Conservation (phyloP, 2,329 filamentous ascomycete genomes). For the Furcasterigmium sp. region DNA sequence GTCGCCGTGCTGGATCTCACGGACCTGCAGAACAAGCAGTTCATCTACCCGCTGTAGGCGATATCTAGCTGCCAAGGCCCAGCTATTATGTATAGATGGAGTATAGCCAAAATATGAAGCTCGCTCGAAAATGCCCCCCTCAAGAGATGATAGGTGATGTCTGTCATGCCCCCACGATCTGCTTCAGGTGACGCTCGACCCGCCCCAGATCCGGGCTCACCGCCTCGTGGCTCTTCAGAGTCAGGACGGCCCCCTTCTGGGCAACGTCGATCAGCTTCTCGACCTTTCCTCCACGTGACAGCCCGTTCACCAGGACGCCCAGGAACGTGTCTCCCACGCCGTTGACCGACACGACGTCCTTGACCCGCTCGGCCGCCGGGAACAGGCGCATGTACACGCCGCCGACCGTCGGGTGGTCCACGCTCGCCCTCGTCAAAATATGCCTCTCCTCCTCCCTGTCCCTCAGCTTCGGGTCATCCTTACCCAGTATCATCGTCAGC, state of each 20-base stretch:
- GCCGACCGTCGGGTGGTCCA: constrained; percentile 50
- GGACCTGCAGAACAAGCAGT: constrained; percentile 31
- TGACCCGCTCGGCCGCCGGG: constrained; percentile 59
- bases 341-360: constrained; percentile 82
- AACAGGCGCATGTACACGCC: constrained; percentile 80
- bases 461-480: constrained; percentile 62
- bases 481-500: constrained; percentile 63
- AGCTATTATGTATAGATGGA: neutral
- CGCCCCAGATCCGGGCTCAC: constrained; percentile 57
- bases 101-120: too few species aligned
- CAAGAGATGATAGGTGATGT: neutral
- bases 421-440: constrained; percentile 61
- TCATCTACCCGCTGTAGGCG: constrained; percentile 23
- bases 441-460: constrained; percentile 60
- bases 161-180: constrained; percentile 10
- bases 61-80: too few species aligned
- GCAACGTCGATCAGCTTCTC: constrained; percentile 69
- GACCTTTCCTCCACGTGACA: constrained; percentile 55
- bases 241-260: constrained; percentile 75
- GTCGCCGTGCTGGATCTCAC: constrained; percentile 30
- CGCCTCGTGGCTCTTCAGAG: constrained; percentile 67
- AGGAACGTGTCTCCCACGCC: constrained; percentile 92
- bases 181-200: constrained; percentile 33
- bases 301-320: constrained; percentile 74
- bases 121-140: neutral